Conservation (phyloP, 345 rosid species). For the Aegle marmelos region DNA sequence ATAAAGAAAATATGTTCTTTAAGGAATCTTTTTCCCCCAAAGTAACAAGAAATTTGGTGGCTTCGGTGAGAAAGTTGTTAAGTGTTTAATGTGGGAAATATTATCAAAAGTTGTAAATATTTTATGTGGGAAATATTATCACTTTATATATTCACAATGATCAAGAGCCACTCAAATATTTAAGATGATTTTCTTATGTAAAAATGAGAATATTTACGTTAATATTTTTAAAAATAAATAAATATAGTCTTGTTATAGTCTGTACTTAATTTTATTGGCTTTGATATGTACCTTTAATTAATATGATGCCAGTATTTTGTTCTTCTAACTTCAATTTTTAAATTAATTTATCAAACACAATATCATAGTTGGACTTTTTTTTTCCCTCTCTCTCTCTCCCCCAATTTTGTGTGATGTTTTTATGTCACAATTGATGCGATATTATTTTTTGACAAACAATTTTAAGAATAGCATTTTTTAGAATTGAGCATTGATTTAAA, state of each 20-base stretch:
- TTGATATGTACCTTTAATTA: no score
- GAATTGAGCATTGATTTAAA: not conserved
- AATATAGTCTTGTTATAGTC: no score
- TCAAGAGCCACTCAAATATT: no score
- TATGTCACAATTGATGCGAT: not conserved
- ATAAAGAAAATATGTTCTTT: not conserved
- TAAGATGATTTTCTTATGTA: not conserved
- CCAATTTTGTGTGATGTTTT: not conserved
- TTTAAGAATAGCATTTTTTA: no score
- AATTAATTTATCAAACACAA: no score
- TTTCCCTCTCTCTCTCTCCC: not conserved
- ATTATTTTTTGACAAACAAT: not conserved
- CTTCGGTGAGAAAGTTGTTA: not conserved
- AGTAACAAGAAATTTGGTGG: constrained; percentile 14
- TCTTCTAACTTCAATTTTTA: no score
- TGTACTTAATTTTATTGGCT: no score
- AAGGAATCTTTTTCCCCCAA: constrained; percentile 9
- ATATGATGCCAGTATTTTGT: no score
- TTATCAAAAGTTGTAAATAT: not conserved
- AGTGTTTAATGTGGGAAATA: not conserved
- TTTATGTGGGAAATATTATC: not conserved
- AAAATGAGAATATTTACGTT: not conserved
- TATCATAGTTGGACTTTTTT: not conserved
- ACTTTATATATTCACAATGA: not conserved
- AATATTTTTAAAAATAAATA: no score